Evolutionary conservation across 768 basidiomycete genomes (phyloP), one percentile per base, ranked within the genome.

Genomic region (Phaeotremella skinneri): DNA sequence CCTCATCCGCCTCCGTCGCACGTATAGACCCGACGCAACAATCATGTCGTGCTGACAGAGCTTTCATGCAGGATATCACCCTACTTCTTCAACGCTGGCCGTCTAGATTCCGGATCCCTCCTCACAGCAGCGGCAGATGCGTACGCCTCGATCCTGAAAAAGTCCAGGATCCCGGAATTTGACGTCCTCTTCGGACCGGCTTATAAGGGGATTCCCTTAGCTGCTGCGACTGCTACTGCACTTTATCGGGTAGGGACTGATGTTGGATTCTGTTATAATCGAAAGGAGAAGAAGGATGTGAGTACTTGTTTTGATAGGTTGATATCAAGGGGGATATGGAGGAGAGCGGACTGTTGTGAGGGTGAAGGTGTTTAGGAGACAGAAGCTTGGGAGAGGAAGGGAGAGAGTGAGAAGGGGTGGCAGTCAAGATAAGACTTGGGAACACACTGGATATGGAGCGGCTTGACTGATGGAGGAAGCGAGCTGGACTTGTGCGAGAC

Each of bases 81-180:
- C 1, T 98, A 98, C 79, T 99, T 97, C 78, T 92, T 97, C 82
- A 97, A 97, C 70, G 91, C 92, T 1, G 90, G 90, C 11, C 82
- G 91, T 21, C 82, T 99, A 64, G 89, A 85, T 74, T 85, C 87
- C 1, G 91, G 92, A 0, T 84, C 87, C 0, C 85, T 94, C 37
- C 84, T 98, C 48, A 78, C 86, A 31, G 81, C 85, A 2, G 80
- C 94, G 47, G 85, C 91, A 7, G 80, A 83, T 2, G 90, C 92
- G 3, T 97, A 93, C 67, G 90, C 94, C 2, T 78, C 85, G 1
- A 87, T 89, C 13, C 89, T 97, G 70, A 79, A 83, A 13, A 76
- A 80, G 21, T 82, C 88, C 0, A 78, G 80, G 6, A 79, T 81
- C 41, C 70, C 76, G 13, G 68, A 75, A 26, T 85, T 93, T 67